Percentiles rank a stretch among this genome's conserved stretches.
Evolutionary conservation across 441 rosid genomes (phyloP).

Genomic region (Geranium incanum): DNA sequence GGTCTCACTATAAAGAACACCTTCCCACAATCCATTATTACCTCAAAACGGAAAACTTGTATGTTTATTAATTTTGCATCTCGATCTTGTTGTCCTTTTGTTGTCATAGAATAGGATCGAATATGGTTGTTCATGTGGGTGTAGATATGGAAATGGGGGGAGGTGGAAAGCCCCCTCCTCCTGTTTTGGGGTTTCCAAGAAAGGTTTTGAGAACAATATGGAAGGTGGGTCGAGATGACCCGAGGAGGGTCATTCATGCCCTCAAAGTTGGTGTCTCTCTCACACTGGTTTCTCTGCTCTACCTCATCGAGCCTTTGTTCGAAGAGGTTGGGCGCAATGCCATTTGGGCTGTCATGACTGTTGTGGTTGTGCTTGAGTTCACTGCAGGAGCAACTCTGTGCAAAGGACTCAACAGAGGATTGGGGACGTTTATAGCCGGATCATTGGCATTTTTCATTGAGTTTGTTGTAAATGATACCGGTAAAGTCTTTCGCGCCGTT

Average conservation of each 20-base stretch:
- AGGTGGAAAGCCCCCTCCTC: neutral
- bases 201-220: constrained; percentile 29
- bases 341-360: constrained; percentile 94
- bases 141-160: constrained; percentile 3
- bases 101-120: neutral
- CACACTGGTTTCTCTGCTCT: constrained; percentile 55
- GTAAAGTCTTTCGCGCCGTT: constrained; percentile 50
- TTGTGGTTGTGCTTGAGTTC: constrained; percentile 84
- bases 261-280: constrained; percentile 66
- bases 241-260: constrained; percentile 63
- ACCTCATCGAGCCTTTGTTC: constrained; percentile 55
- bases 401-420: constrained; percentile 77
- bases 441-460: constrained; percentile 57
- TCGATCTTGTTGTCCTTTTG: neutral
- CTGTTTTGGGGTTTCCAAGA: constrained; percentile 19
- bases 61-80: neutral
- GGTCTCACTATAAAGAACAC: neutral
- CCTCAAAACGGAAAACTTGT: neutral
- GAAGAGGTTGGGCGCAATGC: constrained; percentile 57
- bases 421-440: constrained; percentile 74
- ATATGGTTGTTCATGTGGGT: constrained; percentile 7
- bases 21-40: neutral
- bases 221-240: constrained; percentile 67
- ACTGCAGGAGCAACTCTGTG: constrained; percentile 82
- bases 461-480: constrained; percentile 47